Base-by-base conservation (phyloP, 2,329 filamentous ascomycete species). In the Ceratocystis lukuohia region DNA sequence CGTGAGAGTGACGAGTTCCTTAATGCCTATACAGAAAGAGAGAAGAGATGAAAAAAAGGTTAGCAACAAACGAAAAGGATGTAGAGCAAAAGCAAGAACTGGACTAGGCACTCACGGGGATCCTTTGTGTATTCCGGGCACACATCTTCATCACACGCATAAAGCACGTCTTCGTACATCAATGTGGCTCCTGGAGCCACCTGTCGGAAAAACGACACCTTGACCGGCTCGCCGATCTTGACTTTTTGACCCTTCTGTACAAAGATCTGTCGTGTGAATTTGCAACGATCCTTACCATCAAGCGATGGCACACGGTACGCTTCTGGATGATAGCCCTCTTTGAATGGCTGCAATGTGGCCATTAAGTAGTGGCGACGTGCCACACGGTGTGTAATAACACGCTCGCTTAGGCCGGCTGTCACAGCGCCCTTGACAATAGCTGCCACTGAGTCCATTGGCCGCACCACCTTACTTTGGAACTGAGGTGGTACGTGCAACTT, bases 41-140 rank as follows among this genome's bases (percentile, higher is more conserved):
- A 7, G 17, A 22, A 12, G 46, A 57, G 10, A 57, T 69, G 44
- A 17, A 20, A 20, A 64, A 15, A 28, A 48, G 20, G 59, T 61
- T 20, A 41, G 64, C 22, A 63, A 30, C 37, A 41, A 41, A 41
- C 37, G 10, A 41, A 10, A 41, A 41, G 37, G 3, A 41, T 41
- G 10, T 41, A 41, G 37, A 41, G 8, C 8, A 12, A 10, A 41
- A 41, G 37, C 37, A 41, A 41, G 3, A 41, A 3, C 10, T 41
- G 37, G 37, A 41, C 37, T 41, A 41, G 37, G 10, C 69, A 89
- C 92, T 87, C 87, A 96, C 94, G 90, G 71, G 94, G 93, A 84
- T 99, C 94, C 76, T 97, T 99, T 71, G 93, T 97, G 76, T 99
- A 99, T 76, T 97, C 94, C 0, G 94, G 94, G 77, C 93, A 97